A percentile compares a stretch with the other conserved stretches of the same genome.
phyloP scores from a whole-genome alignment of 2,329 filamentous ascomycete species.

The Diplocarpon mali region DNA sequence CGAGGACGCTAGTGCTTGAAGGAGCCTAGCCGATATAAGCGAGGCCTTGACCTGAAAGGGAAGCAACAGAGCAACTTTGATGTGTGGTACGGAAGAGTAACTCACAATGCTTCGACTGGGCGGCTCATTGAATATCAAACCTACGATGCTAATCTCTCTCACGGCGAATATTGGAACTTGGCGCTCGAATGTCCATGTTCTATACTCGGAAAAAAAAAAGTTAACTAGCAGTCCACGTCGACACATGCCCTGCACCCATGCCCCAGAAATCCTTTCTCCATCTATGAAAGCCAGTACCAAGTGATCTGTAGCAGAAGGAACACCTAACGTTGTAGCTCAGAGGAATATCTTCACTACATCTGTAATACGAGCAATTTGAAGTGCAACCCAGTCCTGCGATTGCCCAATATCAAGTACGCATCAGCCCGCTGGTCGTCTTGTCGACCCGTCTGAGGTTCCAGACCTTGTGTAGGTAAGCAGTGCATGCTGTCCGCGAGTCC shows the following conservation, averaged over 20 bases:
- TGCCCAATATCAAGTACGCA: slow-evolving; percentile 85
- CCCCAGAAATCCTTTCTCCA: slow-evolving; percentile 70
- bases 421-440: slow-evolving; percentile 27
- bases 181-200: too few relatives aligned
- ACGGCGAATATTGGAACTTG: too few relatives aligned
- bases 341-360: slow-evolving; percentile 77
- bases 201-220: too few relatives aligned
- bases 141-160: too few relatives aligned
- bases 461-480: slow-evolving; percentile 63
- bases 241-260: slow-evolving; percentile 37
- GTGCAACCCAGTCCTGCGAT: slow-evolving; percentile 75
- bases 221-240: neutral
- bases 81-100: too few relatives aligned
- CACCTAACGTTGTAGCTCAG: slow-evolving; percentile 66
- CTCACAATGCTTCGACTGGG: too few relatives aligned
- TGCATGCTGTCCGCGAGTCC: slow-evolving; percentile 43
- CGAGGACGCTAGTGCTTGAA: too few relatives aligned
- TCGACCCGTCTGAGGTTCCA: too few relatives aligned
- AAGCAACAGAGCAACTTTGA: too few relatives aligned
- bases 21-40: too few relatives aligned
- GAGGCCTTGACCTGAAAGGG: too few relatives aligned
- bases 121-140: too few relatives aligned
- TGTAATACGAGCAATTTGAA: slow-evolving; percentile 77
- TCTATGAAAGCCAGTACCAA: slow-evolving; percentile 31
- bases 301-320: neutral